A percentile compares a stretch with the other conserved stretches of the same genome.
Evolutionary conservation across 305 asterid genomes (phyloP).

Genomic region (Rubia balearica): DNA sequence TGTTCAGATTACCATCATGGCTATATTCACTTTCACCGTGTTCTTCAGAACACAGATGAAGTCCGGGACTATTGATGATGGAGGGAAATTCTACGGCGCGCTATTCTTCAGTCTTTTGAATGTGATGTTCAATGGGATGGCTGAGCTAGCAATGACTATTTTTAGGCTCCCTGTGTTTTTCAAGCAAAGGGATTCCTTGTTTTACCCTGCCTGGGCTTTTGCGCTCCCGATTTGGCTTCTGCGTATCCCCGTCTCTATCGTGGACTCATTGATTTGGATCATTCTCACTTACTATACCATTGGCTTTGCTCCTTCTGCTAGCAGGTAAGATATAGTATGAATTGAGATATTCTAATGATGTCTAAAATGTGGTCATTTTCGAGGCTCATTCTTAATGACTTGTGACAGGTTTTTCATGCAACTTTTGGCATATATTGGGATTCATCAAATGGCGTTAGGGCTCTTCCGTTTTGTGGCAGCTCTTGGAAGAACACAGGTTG

Average conservation of each 20-base stretch:
- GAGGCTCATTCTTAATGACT: neutral
- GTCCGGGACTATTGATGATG: slow-evolving; percentile 51
- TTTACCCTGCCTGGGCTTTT: slow-evolving; percentile 94
- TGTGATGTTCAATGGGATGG: slow-evolving; percentile 87
- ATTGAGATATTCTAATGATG: neutral
- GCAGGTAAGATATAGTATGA: slow-evolving; percentile 37
- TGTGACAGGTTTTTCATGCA: slow-evolving; percentile 69
- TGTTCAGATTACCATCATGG: slow-evolving; percentile 79
- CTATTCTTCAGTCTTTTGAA: slow-evolving; percentile 67
- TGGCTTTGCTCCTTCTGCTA: slow-evolving; percentile 81
- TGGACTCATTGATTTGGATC: slow-evolving; percentile 79
- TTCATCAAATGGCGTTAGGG: slow-evolving; percentile 88
- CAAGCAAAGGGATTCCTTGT: slow-evolving; percentile 74
- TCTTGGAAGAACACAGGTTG: slow-evolving; percentile 79
- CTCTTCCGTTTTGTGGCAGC: slow-evolving; percentile 74
- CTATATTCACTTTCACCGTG: slow-evolving; percentile 71
- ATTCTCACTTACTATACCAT: slow-evolving; percentile 80
- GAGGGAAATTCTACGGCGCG: slow-evolving; percentile 74
- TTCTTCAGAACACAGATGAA: slow-evolving; percentile 84
- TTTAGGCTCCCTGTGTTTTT: slow-evolving; percentile 82
- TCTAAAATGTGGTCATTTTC: neutral
- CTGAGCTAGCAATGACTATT: slow-evolving; percentile 71
- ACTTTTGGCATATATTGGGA: slow-evolving; percentile 61
- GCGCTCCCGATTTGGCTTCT: slow-evolving; percentile 82
- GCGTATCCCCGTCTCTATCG: slow-evolving; percentile 66